Evolutionary conservation across 768 basidiomycete species (phyloP).

Genomic region (Hygrophorus pudorinus): DNA sequence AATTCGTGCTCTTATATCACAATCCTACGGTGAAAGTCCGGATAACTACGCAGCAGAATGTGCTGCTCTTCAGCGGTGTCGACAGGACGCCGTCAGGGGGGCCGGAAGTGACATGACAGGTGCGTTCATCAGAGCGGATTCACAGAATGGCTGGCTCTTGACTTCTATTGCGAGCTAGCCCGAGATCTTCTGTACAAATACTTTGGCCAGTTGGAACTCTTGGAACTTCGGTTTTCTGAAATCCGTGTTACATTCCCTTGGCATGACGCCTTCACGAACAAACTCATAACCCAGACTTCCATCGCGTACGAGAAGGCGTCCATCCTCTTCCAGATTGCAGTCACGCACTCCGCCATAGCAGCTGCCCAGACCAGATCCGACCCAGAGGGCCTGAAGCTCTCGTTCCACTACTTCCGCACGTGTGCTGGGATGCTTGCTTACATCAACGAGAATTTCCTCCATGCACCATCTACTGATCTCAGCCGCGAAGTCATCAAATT

Average conservation of each 20-base stretch:
- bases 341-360: slow-evolving; percentile 89
- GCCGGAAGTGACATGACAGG: slow-evolving; percentile 96
- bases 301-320: slow-evolving; percentile 98
- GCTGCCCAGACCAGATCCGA: slow-evolving; percentile 76
- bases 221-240: slow-evolving; percentile 94
- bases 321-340: slow-evolving; percentile 91
- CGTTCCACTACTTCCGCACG: slow-evolving; percentile 85
- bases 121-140: slow-evolving; percentile 22
- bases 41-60: slow-evolving; percentile 83
- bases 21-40: slow-evolving; percentile 90
- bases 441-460: slow-evolving; percentile 98
- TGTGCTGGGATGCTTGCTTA: slow-evolving; percentile 96
- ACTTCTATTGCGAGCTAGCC: slow-evolving; percentile 30
- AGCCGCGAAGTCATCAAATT: slow-evolving; percentile 93
- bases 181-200: slow-evolving; percentile 97
- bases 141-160: not conserved
- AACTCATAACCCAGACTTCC: slow-evolving; percentile 89
- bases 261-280: slow-evolving; percentile 94
- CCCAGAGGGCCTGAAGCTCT: slow-evolving; percentile 85
- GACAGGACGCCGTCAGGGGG: slow-evolving; percentile 93
- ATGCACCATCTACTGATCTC: slow-evolving; percentile 93
- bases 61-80: slow-evolving; percentile 74
- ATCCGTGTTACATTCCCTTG: slow-evolving; percentile 94
- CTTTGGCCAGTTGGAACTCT: slow-evolving; percentile 95
- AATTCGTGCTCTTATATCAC: slow-evolving; percentile 75